Conservation (phyloP, 257 asterid genomes). For the Thymus mandschuricus region DNA sequence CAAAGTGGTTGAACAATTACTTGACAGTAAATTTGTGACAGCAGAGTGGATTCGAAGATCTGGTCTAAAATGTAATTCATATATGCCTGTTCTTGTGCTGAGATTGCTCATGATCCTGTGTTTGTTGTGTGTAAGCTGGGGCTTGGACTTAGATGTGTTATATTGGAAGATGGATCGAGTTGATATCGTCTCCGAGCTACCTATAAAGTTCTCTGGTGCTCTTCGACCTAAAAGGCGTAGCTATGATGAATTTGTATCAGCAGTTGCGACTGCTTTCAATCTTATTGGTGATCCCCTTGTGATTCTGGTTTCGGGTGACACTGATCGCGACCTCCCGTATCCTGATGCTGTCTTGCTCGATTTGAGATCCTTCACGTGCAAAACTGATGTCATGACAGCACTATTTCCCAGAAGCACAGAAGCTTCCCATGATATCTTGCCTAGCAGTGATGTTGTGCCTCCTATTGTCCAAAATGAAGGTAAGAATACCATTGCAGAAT, state of each 20-base stretch:
- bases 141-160: conserved; percentile 24
- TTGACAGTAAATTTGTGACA: neutral
- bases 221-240: conserved; percentile 21
- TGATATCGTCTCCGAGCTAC: conserved; percentile 34
- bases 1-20: conserved; percentile 24
- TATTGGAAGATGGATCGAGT: conserved; percentile 7
- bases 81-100: conserved; percentile 39
- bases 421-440: neutral
- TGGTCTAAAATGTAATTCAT: conserved; percentile 1
- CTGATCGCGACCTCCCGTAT: neutral
- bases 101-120: conserved; percentile 47
- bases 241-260: neutral
- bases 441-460: neutral
- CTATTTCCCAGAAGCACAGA: conserved; percentile 39
- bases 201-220: conserved; percentile 39
- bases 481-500: neutral
- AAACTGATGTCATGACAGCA: conserved; percentile 35
- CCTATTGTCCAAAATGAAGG: neutral
- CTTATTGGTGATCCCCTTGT: conserved; percentile 50
- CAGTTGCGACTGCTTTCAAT: conserved; percentile 48
- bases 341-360: conserved; percentile 48
- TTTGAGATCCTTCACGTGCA: conserved; percentile 30
- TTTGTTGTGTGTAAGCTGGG: conserved; percentile 43
- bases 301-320: conserved; percentile 32
- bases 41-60: conserved; percentile 39